These are phyloP conservation scores for Colletotrichum scovillei DNA, from an alignment of 2,329 filamentous ascomycete genomes.

Conservation along the genomic window DNA sequence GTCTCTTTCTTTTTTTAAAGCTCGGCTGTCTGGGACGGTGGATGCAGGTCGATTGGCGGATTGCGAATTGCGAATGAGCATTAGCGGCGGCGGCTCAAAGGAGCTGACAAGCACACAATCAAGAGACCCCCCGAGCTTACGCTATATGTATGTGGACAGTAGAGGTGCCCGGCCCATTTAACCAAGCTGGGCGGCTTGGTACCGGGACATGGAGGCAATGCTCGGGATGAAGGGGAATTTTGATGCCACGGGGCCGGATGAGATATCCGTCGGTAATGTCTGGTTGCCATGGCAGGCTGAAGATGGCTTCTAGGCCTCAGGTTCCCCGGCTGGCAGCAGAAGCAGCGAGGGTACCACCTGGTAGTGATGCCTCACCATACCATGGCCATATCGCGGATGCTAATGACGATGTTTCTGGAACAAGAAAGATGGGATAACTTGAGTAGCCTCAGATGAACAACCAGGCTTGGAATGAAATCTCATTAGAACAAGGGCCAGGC, in stretches of 20 bases:
- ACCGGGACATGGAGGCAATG: conserved; percentile 20
- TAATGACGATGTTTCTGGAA: neutral
- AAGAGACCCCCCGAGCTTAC: too few species aligned
- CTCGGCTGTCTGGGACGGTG: conserved; percentile 28
- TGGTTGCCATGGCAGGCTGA: neutral
- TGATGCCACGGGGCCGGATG: neutral
- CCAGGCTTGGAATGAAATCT: conserved; percentile 27
- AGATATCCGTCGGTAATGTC: neutral
- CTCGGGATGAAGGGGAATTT: conserved; percentile 21
- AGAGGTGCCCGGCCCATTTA: neutral
- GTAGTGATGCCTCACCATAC: neutral
- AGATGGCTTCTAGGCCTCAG: neutral
- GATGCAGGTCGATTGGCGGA: conserved; percentile 31
- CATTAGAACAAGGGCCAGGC: conserved; percentile 7
- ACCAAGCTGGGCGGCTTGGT: conserved; percentile 22
- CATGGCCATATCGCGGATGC: neutral
- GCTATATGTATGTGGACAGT: too few species aligned
- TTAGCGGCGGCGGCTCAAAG: conserved; percentile 29
- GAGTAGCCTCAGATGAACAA: neutral
- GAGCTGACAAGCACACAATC: conserved; percentile 19
- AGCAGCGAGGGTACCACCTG: neutral
- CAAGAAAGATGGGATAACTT: neutral
- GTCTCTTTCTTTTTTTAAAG: conserved; percentile 29
- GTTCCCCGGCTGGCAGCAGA: neutral
- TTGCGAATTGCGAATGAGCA: conserved; percentile 10